Conservation (phyloP, 2,329 filamentous ascomycete genomes). For the Pestalotiopsis sp. region DNA sequence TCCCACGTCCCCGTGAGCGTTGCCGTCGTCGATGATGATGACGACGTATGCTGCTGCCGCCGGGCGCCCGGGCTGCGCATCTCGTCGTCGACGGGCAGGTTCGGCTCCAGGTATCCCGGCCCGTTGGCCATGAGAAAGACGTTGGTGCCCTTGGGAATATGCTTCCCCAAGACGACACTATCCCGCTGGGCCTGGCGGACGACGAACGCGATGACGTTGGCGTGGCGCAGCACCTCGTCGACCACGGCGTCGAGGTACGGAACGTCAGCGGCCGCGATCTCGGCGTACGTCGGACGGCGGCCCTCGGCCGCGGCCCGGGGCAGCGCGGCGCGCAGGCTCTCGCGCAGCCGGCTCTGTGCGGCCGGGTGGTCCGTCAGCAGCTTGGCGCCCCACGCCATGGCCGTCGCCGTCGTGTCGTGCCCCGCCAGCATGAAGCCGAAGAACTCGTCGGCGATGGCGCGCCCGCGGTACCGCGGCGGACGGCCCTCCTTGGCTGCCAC, state of each 20-base stretch:
- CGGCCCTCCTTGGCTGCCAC: conserved; percentile 29
- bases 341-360: conserved; percentile 30
- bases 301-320: conserved; percentile 21
- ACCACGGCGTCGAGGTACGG: conserved; percentile 36
- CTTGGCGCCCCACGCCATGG: conserved; percentile 33
- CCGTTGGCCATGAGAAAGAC: conserved; percentile 22
- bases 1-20: conserved; percentile 20
- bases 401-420: conserved; percentile 34
- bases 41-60: not conserved
- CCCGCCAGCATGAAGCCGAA: conserved; percentile 35
- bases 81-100: conserved; percentile 14
- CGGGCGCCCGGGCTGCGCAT: conserved; percentile 17
- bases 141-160: conserved; percentile 31
- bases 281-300: conserved; percentile 24
- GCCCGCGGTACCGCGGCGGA: conserved; percentile 24
- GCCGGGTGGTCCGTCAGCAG: conserved; percentile 26
- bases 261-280: conserved; percentile 23
- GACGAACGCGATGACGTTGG: conserved; percentile 24
- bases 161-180: conserved; percentile 27
- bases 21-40: conserved; percentile 1
- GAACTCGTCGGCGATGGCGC: conserved; percentile 29
- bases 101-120: conserved; percentile 19
- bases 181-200: conserved; percentile 28
- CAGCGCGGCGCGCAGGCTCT: conserved; percentile 17
- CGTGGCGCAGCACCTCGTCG: conserved; percentile 34